Conservation (phyloP, 176 grass and related monocot species). For the Oropetium thomaeum region DNA sequence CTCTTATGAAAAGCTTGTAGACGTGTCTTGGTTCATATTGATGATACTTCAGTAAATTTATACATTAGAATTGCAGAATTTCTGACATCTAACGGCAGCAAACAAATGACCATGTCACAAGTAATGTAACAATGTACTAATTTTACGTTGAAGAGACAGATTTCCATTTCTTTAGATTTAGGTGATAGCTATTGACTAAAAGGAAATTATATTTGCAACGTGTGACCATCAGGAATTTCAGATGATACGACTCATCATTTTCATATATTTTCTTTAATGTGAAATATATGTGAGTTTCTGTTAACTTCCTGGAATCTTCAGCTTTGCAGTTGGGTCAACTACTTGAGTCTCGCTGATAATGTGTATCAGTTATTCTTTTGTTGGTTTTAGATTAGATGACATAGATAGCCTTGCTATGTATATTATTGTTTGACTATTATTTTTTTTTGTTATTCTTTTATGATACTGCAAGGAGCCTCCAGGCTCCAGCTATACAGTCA, state of each 20-base stretch:
- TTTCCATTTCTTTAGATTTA: constrained; percentile 8
- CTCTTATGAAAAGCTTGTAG: neutral
- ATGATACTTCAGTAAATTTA: neutral
- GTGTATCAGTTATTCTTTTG: constrained; percentile 19
- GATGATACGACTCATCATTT: neutral
- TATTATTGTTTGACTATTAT: constrained; percentile 36
- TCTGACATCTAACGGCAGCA: neutral
- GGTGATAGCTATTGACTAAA: neutral
- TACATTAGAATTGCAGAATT: neutral
- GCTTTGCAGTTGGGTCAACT: constrained; percentile 19
- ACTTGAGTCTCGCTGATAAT: constrained; percentile 42
- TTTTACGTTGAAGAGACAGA: constrained; percentile 5
- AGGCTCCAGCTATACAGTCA: constrained; percentile 10
- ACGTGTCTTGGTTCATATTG: neutral
- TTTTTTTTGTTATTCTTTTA: constrained; percentile 28
- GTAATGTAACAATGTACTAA: neutral
- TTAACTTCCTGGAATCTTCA: constrained; percentile 19
- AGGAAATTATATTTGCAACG: neutral
- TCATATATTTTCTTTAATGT: constrained; percentile 6
- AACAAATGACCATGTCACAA: neutral
- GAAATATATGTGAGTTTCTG: neutral
- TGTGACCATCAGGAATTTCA: neutral
- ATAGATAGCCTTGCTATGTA: neutral
- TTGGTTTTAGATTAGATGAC: constrained; percentile 5
- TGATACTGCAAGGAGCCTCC: neutral